phyloP scores from a whole-genome alignment of 2,329 filamentous ascomycete genomes.

The Plenodomus biglobosus region DNA sequence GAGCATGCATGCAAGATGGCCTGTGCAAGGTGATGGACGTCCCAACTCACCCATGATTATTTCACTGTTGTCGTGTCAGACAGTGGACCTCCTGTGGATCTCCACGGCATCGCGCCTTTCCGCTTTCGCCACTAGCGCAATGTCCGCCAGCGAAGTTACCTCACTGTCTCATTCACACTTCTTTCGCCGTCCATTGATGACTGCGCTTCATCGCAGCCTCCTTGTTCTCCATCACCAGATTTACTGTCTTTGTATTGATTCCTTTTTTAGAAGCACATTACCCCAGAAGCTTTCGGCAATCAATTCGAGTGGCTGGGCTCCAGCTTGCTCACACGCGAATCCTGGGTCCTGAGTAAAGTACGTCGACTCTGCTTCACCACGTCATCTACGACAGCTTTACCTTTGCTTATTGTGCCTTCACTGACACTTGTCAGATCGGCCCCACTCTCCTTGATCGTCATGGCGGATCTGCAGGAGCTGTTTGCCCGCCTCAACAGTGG shows the following conservation, averaged over 20 bases:
- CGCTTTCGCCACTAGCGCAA: not conserved
- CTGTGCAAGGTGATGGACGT: too few species aligned
- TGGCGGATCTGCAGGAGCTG: slow-evolving; percentile 50
- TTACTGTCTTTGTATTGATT: slow-evolving; percentile 11
- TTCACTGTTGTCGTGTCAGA: too few species aligned
- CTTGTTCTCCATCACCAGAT: slow-evolving; percentile 8
- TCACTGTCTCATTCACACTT: not conserved
- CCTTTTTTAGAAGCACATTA: not conserved
- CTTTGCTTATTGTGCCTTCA: slow-evolving; percentile 6
- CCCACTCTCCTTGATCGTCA: slow-evolving; percentile 25
- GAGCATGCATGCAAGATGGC: too few species aligned
- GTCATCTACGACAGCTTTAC: slow-evolving; percentile 8
- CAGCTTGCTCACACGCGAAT: slow-evolving; percentile 24
- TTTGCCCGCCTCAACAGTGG: slow-evolving; percentile 47
- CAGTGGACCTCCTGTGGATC: too few species aligned
- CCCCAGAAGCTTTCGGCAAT: slow-evolving; percentile 6
- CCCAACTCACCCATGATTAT: too few species aligned
- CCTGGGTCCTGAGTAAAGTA: slow-evolving; percentile 36
- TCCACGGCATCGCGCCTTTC: not conserved
- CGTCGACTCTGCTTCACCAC: slow-evolving; percentile 13
- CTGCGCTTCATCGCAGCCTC: slow-evolving; percentile 20
- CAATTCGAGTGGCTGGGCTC: slow-evolving; percentile 12
- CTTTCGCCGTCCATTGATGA: slow-evolving; percentile 12
- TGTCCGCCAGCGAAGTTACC: slow-evolving; percentile 8
- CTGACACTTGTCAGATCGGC: slow-evolving; percentile 24